Conservation (phyloP, 2,329 filamentous ascomycete species). For the Colletotrichum abscissum region DNA sequence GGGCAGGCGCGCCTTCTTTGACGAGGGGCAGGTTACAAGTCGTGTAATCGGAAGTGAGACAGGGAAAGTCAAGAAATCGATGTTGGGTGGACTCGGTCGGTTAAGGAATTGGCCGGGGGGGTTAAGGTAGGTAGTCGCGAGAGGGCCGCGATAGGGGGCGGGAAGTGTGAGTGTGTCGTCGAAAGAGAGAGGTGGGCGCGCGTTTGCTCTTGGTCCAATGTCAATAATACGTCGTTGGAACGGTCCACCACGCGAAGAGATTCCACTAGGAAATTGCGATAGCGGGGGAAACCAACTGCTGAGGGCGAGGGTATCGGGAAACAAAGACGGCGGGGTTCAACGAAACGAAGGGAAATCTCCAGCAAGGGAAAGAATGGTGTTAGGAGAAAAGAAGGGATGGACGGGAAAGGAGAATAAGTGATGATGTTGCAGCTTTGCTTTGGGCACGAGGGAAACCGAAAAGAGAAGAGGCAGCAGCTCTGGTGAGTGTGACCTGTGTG, state of each 20-base stretch:
- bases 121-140: conserved; percentile 8
- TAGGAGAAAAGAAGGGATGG: conserved; percentile 3
- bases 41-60: conserved; percentile 18
- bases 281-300: not conserved
- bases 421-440: conserved; percentile 9
- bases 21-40: conserved; percentile 16
- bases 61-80: conserved; percentile 4
- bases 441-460: not conserved
- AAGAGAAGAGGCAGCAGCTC: not conserved
- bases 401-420: conserved; percentile 1
- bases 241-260: conserved; percentile 11
- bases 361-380: conserved; percentile 23
- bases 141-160: conserved; percentile 10
- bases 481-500: not conserved
- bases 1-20: conserved; percentile 10
- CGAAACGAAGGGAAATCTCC: conserved; percentile 24
- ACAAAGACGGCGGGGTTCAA: conserved; percentile 2
- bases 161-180: conserved; percentile 14
- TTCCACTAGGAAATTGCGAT: conserved; percentile 19
- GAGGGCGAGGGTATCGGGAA: conserved; percentile 24
- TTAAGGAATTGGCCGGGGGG: conserved; percentile 5
- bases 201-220: conserved; percentile 25
- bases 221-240: conserved; percentile 29
- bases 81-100: conserved; percentile 4
- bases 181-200: conserved; percentile 12